Conservation (phyloP, 2,329 filamentous ascomycete species). For the Aureobasidium sp. region DNA sequence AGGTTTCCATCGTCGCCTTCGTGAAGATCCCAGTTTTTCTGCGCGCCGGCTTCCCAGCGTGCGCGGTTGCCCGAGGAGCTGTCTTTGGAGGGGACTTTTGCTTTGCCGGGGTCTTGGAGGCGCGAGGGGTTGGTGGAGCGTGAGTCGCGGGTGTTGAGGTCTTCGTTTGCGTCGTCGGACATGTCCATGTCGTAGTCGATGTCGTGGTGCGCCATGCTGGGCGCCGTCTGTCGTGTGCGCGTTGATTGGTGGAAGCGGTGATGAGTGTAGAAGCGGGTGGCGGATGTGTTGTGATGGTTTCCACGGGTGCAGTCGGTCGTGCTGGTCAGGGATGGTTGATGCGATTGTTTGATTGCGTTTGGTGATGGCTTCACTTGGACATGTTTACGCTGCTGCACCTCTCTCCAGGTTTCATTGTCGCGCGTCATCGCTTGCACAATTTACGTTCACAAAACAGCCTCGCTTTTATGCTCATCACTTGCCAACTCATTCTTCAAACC, state of each 20-base stretch:
- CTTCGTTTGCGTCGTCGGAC: slow-evolving; percentile 12
- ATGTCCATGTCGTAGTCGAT: slow-evolving; percentile 15
- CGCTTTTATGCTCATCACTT: neutral
- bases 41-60: slow-evolving; percentile 27
- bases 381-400: neutral
- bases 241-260: neutral
- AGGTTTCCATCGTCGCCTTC: slow-evolving; percentile 27
- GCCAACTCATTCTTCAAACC: too few species aligned
- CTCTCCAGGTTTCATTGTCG: neutral
- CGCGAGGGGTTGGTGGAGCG: neutral
- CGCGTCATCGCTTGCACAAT: neutral
- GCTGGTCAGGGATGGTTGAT: neutral
- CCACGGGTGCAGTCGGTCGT: neutral
- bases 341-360: neutral
- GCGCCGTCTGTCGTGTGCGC: neutral
- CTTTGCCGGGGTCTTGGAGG: neutral
- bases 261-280: neutral
- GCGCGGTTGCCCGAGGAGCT: neutral
- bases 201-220: slow-evolving; percentile 10
- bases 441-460: too few species aligned
- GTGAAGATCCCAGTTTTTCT: slow-evolving; percentile 25
- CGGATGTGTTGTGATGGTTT: neutral
- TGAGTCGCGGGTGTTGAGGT: neutral
- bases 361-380: neutral
- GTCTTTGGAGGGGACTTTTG: neutral